Evolutionary conservation across 441 rosid species (phyloP).

Genomic region (Mallotus japonicus): DNA sequence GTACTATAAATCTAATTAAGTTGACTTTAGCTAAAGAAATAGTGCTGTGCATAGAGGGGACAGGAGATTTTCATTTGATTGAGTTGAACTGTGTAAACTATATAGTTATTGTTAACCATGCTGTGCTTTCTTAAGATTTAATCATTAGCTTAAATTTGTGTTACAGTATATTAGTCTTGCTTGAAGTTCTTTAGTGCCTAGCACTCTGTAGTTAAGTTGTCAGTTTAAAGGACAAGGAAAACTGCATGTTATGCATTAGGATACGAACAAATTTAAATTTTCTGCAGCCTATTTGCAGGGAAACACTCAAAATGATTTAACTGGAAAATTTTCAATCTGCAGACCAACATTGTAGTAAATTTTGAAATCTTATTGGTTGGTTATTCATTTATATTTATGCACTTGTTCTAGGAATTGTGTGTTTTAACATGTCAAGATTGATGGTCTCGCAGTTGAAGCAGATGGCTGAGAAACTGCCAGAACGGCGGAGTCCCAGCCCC

Average conservation of each 20-base stretch:
- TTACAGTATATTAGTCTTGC: not conserved
- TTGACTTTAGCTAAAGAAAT: not conserved
- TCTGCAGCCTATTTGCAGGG: not conserved
- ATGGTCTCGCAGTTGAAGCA: conserved; percentile 60
- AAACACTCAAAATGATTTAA: not conserved
- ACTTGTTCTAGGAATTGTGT: not conserved
- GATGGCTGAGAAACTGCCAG: conserved; percentile 47
- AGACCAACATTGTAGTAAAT: not conserved
- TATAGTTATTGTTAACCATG: not conserved
- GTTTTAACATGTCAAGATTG: conserved; percentile 14
- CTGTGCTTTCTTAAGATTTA: not conserved
- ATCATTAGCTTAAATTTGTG: not conserved
- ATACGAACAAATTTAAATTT: not conserved
- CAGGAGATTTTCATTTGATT: not conserved
- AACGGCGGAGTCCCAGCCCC: conserved; percentile 30
- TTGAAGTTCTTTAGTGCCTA: not conserved
- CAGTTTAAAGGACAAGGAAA: not conserved
- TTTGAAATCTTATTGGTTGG: not conserved
- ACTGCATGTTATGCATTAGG: not conserved
- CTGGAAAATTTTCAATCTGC: not conserved
- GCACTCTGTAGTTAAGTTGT: not conserved
- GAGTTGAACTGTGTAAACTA: not conserved
- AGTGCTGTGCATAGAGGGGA: not conserved
- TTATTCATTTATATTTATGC: not conserved
- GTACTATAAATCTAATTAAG: conserved; percentile 1